phyloP scores from a whole-genome alignment of 345 rosid genomes.

The Hirschfeldia incana region DNA sequence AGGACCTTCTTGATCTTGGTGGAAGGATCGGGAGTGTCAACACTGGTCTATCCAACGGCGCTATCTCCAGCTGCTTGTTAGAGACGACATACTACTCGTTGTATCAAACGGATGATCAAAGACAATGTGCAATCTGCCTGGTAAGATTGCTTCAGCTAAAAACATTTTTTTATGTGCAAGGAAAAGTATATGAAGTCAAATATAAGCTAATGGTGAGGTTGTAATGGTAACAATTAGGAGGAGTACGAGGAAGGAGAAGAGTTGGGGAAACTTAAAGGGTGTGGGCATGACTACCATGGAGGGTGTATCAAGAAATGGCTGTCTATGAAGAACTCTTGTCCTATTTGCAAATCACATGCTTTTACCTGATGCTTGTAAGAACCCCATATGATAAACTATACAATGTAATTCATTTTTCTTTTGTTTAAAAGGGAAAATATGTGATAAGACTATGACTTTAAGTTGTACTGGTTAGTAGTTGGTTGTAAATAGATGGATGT shows the following conservation, averaged over 20 bases:
- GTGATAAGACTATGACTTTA: not conserved
- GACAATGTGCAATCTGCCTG: slow-evolving; percentile 77
- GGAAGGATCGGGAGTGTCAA: slow-evolving; percentile 86
- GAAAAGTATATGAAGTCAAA: too few relatives aligned
- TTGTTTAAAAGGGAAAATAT: not conserved
- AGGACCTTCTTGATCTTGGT: slow-evolving; percentile 86
- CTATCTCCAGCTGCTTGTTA: slow-evolving; percentile 56
- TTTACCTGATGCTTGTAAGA: slow-evolving; percentile 39
- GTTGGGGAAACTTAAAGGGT: slow-evolving; percentile 53
- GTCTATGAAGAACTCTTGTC: slow-evolving; percentile 81
- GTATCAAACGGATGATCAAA: slow-evolving; percentile 52
- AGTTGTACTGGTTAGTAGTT: not conserved
- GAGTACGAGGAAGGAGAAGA: slow-evolving; percentile 66
- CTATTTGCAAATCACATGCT: slow-evolving; percentile 79
- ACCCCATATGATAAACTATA: not conserved
- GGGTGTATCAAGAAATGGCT: slow-evolving; percentile 83
- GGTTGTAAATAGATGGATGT: not conserved
- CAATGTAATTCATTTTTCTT: not conserved
- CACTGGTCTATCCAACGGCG: slow-evolving; percentile 72
- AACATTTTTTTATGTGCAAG: too few relatives aligned
- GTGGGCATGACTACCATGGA: slow-evolving; percentile 78
- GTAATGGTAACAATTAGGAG: slow-evolving; percentile 51
- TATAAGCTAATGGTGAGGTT: not conserved
- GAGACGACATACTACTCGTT: slow-evolving; percentile 45
- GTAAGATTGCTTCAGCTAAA: slow-evolving; percentile 42